Conservation (phyloP, 2,329 filamentous ascomycete species). For the Colletotrichum eremochloae region DNA sequence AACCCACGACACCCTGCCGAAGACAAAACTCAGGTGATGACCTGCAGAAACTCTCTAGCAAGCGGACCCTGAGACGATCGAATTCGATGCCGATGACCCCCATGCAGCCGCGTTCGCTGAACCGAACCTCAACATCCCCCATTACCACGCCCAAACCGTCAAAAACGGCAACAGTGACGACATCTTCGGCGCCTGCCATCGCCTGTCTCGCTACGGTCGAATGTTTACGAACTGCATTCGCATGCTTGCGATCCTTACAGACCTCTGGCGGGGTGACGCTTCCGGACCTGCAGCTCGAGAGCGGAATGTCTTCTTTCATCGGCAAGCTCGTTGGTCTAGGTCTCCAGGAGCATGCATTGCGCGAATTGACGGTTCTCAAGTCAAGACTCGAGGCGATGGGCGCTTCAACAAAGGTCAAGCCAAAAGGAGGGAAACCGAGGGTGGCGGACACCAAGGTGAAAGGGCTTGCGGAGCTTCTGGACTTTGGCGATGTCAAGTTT, state of each 20-base stretch:
- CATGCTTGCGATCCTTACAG: slow-evolving; percentile 71
- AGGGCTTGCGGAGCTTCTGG: slow-evolving; percentile 70
- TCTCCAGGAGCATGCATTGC: slow-evolving; percentile 76
- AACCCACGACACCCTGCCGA: slow-evolving; percentile 51
- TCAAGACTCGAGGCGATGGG: slow-evolving; percentile 64
- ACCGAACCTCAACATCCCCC: slow-evolving; percentile 70
- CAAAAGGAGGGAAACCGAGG: slow-evolving; percentile 13
- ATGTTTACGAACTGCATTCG: slow-evolving; percentile 77
- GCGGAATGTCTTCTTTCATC: slow-evolving; percentile 77
- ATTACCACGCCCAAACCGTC: slow-evolving; percentile 51
- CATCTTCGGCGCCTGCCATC: slow-evolving; percentile 49
- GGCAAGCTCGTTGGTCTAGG: slow-evolving; percentile 75
- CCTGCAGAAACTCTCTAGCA: slow-evolving; percentile 46
- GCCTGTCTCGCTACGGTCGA: slow-evolving; percentile 72
- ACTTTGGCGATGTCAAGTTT: slow-evolving; percentile 65
- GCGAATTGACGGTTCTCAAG: slow-evolving; percentile 77
- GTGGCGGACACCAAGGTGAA: slow-evolving; percentile 50
- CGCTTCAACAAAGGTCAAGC: slow-evolving; percentile 10
- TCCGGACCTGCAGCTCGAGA: slow-evolving; percentile 78
- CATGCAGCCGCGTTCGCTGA: slow-evolving; percentile 71
- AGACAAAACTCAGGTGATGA: slow-evolving; percentile 54
- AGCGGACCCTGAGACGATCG: slow-evolving; percentile 66
- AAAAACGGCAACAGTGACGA: slow-evolving; percentile 46
- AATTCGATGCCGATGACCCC: slow-evolving; percentile 71
- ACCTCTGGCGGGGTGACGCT: slow-evolving; percentile 65